phyloP scores from a whole-genome alignment of 345 rosid species.

The Heritiera fomes region DNA sequence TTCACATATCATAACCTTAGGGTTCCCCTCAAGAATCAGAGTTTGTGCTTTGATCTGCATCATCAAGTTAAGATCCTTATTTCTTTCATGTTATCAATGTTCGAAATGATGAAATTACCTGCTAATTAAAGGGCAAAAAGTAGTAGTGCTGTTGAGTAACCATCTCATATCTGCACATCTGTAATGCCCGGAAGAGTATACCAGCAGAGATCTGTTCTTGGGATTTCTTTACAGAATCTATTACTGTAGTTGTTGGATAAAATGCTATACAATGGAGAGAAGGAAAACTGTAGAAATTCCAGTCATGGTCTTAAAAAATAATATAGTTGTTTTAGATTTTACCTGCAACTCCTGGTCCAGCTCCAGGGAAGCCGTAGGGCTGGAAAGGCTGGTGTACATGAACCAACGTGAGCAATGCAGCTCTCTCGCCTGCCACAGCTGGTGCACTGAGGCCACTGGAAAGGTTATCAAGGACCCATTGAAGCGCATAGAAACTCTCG shows the following conservation, averaged over 20 bases:
- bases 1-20: slow-evolving; percentile 78
- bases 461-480: slow-evolving; percentile 41
- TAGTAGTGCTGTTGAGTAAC: slow-evolving; percentile 25
- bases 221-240: slow-evolving; percentile 56
- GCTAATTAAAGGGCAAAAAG: not conserved
- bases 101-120: too few relatives aligned
- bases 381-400: slow-evolving; percentile 52
- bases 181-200: slow-evolving; percentile 53
- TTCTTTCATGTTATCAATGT: too few relatives aligned
- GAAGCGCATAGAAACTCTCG: slow-evolving; percentile 48
- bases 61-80: not conserved
- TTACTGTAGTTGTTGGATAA: slow-evolving; percentile 33
- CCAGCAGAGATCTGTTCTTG: slow-evolving; percentile 54
- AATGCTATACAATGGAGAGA: slow-evolving; percentile 24
- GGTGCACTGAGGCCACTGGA: not conserved
- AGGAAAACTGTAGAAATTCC: not conserved
- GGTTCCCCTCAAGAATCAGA: slow-evolving; percentile 55
- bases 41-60: slow-evolving; percentile 64
- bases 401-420: slow-evolving; percentile 14
- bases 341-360: slow-evolving; percentile 50
- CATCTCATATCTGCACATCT: slow-evolving; percentile 57
- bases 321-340: too few relatives aligned
- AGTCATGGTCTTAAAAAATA: too few relatives aligned
- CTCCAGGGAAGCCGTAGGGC: slow-evolving; percentile 29
- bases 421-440: not conserved